Evolutionary conservation across 163 green algal species (phyloP).

Genomic region (Coccomyxa subellipsoidea): DNA sequence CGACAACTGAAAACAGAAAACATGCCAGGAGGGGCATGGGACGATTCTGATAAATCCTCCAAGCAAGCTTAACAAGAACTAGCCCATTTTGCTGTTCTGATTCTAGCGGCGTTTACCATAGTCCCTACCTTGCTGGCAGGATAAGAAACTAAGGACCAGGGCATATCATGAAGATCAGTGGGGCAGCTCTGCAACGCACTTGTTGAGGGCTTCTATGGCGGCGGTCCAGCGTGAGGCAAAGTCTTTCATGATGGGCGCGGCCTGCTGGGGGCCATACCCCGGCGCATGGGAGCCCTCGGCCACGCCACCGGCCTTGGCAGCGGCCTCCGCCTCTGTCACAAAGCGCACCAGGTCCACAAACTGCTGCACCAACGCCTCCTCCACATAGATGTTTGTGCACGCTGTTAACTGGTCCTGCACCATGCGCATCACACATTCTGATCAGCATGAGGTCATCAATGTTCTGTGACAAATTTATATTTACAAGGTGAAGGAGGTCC

Average conservation of each 20-base stretch:
- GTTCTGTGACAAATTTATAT: too few species aligned
- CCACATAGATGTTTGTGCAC: slow-evolving; percentile 77
- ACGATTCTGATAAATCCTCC: too few species aligned
- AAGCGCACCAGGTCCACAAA: slow-evolving; percentile 79
- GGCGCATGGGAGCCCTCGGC: slow-evolving; percentile 57
- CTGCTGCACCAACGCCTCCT: slow-evolving; percentile 76
- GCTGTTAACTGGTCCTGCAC: slow-evolving; percentile 71
- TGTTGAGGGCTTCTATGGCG: slow-evolving; percentile 75
- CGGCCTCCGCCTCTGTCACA: slow-evolving; percentile 52
- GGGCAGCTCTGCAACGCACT: slow-evolving; percentile 16
- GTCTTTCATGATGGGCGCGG: slow-evolving; percentile 41
- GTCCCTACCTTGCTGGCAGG: too few species aligned
- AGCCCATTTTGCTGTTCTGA: too few species aligned
- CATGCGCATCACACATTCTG: background rate
- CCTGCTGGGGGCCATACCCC: slow-evolving; percentile 48
- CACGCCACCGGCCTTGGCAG: slow-evolving; percentile 22
- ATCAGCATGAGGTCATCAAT: too few species aligned
- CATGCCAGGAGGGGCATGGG: too few species aligned
- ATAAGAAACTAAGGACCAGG: too few species aligned
- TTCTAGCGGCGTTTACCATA: too few species aligned
- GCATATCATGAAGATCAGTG: background rate
- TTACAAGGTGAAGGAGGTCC: too few species aligned
- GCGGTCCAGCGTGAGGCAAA: slow-evolving; percentile 64
- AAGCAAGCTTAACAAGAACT: too few species aligned
- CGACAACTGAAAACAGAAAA: too few species aligned